Evolutionary conservation across 768 basidiomycete genomes (phyloP).

Genomic region (Collybiopsis confluens): DNA sequence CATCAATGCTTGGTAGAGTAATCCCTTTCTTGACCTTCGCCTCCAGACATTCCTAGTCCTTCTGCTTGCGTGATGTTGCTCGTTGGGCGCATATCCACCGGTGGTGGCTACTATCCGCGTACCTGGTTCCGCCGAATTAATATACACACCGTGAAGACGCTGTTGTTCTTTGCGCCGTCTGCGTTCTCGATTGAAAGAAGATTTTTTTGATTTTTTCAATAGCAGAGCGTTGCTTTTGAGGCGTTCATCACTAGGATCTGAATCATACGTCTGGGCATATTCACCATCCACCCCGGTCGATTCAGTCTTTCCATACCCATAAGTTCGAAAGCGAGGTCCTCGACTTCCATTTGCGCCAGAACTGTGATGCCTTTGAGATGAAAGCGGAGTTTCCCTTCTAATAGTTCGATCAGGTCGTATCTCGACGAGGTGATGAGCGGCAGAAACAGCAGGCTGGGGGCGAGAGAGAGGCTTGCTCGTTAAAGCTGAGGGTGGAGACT

Average conservation of each 20-base stretch:
- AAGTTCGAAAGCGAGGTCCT: too few species aligned
- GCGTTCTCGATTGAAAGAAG: constrained; percentile 1
- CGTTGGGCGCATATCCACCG: background rate
- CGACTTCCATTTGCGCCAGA: background rate
- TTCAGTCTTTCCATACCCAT: background rate
- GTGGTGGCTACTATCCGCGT: background rate
- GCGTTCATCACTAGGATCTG: too few species aligned
- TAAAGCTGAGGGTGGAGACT: too few species aligned
- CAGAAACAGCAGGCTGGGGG: background rate
- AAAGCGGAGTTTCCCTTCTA: constrained; percentile 1
- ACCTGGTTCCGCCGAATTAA: background rate
- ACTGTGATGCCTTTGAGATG: background rate
- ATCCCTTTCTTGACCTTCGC: background rate
- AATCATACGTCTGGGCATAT: background rate
- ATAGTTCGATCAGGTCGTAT: background rate
- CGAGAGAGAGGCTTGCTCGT: background rate
- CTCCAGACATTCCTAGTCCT: background rate
- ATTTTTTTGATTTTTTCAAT: background rate
- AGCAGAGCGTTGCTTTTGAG: too few species aligned
- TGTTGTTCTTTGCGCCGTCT: constrained; percentile 1
- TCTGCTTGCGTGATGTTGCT: too few species aligned
- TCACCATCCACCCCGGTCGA: background rate
- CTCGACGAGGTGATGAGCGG: background rate
- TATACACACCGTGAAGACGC: constrained; percentile 3
- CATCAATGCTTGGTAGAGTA: background rate